Conservation (phyloP, 352 stramenopile genomes). For the Phytophthora constricta region DNA sequence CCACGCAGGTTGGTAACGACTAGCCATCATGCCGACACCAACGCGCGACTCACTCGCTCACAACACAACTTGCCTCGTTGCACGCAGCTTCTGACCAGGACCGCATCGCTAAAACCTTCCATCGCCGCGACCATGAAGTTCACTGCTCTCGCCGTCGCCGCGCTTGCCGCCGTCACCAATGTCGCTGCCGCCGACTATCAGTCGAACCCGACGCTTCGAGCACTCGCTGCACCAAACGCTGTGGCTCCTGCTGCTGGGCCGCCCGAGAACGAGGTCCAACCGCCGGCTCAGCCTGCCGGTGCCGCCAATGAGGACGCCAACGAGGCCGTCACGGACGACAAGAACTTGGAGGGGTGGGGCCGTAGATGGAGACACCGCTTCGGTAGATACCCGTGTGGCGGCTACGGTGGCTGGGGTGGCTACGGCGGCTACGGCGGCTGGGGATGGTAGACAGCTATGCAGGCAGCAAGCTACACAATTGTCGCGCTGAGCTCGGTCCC, state of each 20-base stretch:
- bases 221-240: not conserved
- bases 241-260: conserved; percentile 2
- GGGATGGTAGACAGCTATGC: not conserved
- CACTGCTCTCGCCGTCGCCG: conserved; percentile 7
- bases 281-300: not conserved
- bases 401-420: conserved; percentile 8
- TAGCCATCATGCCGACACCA: too few relatives aligned
- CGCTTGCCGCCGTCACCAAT: conserved; percentile 4
- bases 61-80: not conserved
- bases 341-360: conserved; percentile 7
- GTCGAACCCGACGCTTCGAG: not conserved
- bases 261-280: too few relatives aligned
- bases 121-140: not conserved
- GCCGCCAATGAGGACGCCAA: not conserved
- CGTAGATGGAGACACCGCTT: conserved; percentile 1
- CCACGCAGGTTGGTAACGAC: too few relatives aligned
- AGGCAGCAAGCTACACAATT: too few relatives aligned
- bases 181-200: conserved; percentile 7
- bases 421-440: not conserved
- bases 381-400: not conserved
- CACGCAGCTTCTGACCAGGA: not conserved
- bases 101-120: not conserved
- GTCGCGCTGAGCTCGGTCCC: too few relatives aligned
- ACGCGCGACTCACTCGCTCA: too few relatives aligned
- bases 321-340: not conserved